These are phyloP conservation scores for Teratosphaeria nubilosa DNA, from an alignment of 2,329 filamentous ascomycete species.

Conservation along the genomic window DNA sequence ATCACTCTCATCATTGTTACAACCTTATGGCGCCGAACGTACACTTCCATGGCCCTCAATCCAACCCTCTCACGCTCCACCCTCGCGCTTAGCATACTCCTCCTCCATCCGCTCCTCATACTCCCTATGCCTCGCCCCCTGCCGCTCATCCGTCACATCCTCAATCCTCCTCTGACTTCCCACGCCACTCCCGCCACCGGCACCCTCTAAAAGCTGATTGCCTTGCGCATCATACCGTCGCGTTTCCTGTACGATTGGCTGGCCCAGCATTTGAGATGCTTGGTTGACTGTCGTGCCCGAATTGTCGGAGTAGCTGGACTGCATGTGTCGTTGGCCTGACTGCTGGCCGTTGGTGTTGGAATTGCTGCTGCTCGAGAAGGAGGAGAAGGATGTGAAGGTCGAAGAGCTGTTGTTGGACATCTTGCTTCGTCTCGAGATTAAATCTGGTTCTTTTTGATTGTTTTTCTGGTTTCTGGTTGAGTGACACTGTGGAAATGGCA, in stretches of 20 bases:
- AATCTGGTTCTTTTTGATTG: not conserved
- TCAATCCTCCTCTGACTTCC: conserved; percentile 12
- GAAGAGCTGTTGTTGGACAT: conserved; percentile 8
- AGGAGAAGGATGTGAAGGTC: conserved; percentile 13
- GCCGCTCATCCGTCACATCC: conserved; percentile 19
- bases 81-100: conserved; percentile 25
- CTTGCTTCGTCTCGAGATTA: not conserved
- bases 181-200: not conserved
- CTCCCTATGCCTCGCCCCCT: conserved; percentile 13
- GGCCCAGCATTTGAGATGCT: conserved; percentile 21
- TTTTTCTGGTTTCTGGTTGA: not conserved
- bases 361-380: conserved; percentile 14
- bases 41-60: too few relatives aligned
- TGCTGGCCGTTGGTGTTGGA: conserved; percentile 13
- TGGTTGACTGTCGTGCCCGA: conserved; percentile 19
- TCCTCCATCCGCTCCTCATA: conserved; percentile 23
- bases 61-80: conserved; percentile 13
- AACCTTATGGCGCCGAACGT: too few relatives aligned
- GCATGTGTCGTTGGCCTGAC: conserved; percentile 14
- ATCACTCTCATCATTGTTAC: too few relatives aligned
- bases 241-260: conserved; percentile 18
- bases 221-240: conserved; percentile 22
- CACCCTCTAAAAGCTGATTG: conserved; percentile 15
- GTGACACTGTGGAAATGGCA: not conserved
- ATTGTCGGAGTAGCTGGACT: conserved; percentile 17